Evolutionary conservation across 2,329 filamentous ascomycete species (phyloP), one percentile per base, ranked within the genome.

Genomic region (Cercospora sesami): DNA sequence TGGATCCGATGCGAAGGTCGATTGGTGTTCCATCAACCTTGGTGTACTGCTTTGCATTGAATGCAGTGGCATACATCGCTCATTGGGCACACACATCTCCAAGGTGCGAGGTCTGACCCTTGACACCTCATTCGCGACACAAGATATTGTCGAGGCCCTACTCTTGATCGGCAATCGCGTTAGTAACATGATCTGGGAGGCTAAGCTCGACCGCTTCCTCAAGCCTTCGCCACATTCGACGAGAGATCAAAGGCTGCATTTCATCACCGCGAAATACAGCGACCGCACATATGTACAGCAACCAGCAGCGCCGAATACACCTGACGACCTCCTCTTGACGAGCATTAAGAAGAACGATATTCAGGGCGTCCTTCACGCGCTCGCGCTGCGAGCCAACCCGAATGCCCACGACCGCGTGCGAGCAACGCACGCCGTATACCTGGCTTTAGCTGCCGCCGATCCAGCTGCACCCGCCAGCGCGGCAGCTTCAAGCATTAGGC

Each of bases 11-110:
- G 87, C 89, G 76, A 98, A 97, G 82, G 94, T 97, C 23, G 95
- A 99, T 80, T 99, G 95, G 95, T 95, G 98, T 30, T 98, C 95
- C 0, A 97, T 99, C 81, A 99, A 99, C 75, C 85, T 99, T 4
- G 95, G 92, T 57, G 97, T 99, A 68, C 90, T 99, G 64, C 86
- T 99, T 21, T 99, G 95, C 81, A 97, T 97, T 78, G 94, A 99
- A 80, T 99, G 95, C 81, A 97, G 94, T 78, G 95, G 95, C 71
- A 97, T 99, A 69, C 95, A 99, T 80, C 89, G 95, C 51, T 98
- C 94, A 1, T 86, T 99, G 3, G 95, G 95, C 12, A 99, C 95
- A 1, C 95, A 99, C 79, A 97, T 99, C 77, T 97, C 93, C 80
- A 99, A 99, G 82, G 89, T 99, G 48, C 91, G 95, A 64, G 98